Percentiles rank a stretch among this genome's conserved stretches.
phyloP scores from a whole-genome alignment of 345 rosid genomes.

The Mercurialis annua region DNA sequence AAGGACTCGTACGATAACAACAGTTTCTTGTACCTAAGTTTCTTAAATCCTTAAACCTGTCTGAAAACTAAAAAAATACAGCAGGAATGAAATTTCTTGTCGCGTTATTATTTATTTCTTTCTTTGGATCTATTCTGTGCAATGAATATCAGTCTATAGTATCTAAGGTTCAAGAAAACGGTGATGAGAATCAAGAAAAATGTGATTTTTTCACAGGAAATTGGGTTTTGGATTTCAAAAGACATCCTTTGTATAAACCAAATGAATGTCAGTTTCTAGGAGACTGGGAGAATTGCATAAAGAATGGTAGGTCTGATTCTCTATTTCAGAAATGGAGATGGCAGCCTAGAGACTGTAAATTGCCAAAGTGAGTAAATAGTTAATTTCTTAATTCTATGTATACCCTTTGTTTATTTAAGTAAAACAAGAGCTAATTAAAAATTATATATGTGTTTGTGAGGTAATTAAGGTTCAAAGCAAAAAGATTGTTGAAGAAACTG shows the following conservation, averaged over 20 bases:
- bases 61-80: too few species aligned
- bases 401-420: neutral
- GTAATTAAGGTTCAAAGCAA: neutral
- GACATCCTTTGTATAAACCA: constrained; percentile 24
- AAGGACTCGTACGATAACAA: neutral
- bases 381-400: neutral
- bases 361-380: constrained; percentile 21
- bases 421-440: neutral
- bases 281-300: constrained; percentile 19
- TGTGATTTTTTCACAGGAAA: constrained; percentile 20
- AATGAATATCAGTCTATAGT: neutral
- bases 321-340: constrained; percentile 30
- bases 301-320: constrained; percentile 28
- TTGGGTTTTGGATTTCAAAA: constrained; percentile 23
- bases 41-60: too few species aligned
- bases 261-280: constrained; percentile 21
- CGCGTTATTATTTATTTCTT: neutral
- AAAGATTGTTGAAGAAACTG: constrained; percentile 35
- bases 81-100: too few species aligned
- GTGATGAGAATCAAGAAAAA: neutral
- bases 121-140: too few species aligned
- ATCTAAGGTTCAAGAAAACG: neutral
- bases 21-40: neutral
- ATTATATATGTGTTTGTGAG: neutral
- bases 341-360: constrained; percentile 32